phyloP scores from a whole-genome alignment of 2,329 filamentous ascomycete genomes.

The Botryotinia globosa region DNA sequence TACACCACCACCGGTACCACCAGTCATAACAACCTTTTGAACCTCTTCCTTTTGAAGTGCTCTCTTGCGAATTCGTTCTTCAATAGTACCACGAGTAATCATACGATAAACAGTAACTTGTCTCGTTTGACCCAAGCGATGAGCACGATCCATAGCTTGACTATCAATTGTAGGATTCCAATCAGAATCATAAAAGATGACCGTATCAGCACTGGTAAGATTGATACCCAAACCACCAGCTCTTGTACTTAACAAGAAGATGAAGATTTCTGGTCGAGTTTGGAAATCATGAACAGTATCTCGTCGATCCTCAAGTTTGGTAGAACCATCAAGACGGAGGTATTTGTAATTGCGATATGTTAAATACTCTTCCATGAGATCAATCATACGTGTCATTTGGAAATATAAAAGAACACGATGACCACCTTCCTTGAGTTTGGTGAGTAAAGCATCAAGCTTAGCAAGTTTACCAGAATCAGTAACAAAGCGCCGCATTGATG shows the following conservation, averaged over 20 bases:
- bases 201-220: slow-evolving; percentile 90
- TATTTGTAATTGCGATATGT: slow-evolving; percentile 99
- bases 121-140: slow-evolving; percentile 91
- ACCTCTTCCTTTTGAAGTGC: slow-evolving; percentile 98
- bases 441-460: slow-evolving; percentile 81
- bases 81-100: slow-evolving; percentile 94
- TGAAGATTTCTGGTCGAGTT: slow-evolving; percentile 88
- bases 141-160: slow-evolving; percentile 97
- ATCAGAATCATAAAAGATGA: slow-evolving; percentile 99
- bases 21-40: slow-evolving; percentile 92
- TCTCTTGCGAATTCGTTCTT: slow-evolving; percentile 95
- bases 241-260: slow-evolving; percentile 93
- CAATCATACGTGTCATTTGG: slow-evolving; percentile 99
- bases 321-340: slow-evolving; percentile 92
- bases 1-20: slow-evolving; percentile 76
- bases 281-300: slow-evolving; percentile 98
- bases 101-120: slow-evolving; percentile 98
- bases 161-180: slow-evolving; percentile 99
- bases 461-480: slow-evolving; percentile 96
- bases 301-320: slow-evolving; percentile 92
- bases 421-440: slow-evolving; percentile 84
- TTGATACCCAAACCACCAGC: slow-evolving; percentile 98
- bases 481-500: slow-evolving; percentile 96
- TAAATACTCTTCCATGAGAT: slow-evolving; percentile 97
- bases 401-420: slow-evolving; percentile 97